A percentile compares a stretch with the other conserved stretches of the same genome.
Conservation (phyloP, 2,329 filamentous ascomycete species). For the Dactylellina cionopaga region DNA sequence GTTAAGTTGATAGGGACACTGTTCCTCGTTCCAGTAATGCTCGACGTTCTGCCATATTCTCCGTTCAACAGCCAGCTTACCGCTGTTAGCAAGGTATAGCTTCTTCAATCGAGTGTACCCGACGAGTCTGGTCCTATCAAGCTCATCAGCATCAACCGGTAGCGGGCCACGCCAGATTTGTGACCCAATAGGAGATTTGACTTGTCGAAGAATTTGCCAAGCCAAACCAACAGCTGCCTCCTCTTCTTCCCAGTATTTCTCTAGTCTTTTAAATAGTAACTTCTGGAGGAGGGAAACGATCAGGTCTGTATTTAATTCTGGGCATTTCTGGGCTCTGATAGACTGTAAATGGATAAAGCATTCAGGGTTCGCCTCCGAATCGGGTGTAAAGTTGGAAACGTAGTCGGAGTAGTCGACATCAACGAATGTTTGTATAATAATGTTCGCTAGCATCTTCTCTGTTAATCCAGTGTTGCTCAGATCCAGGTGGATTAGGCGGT, state of each 20-base stretch:
- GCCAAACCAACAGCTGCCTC: background rate
- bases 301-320: slow-evolving; percentile 6
- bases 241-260: slow-evolving; percentile 30
- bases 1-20: slow-evolving; percentile 37
- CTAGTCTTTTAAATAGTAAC: slow-evolving; percentile 28
- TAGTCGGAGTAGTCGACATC: slow-evolving; percentile 5
- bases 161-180: slow-evolving; percentile 35
- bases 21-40: background rate
- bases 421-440: slow-evolving; percentile 39
- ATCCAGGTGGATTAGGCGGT: slow-evolving; percentile 31
- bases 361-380: slow-evolving; percentile 21
- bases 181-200: slow-evolving; percentile 43
- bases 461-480: slow-evolving; percentile 40
- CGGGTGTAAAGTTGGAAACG: background rate
- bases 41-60: slow-evolving; percentile 27
- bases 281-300: slow-evolving; percentile 23
- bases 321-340: slow-evolving; percentile 35
- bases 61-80: slow-evolving; percentile 33
- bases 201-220: slow-evolving; percentile 12
- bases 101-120: slow-evolving; percentile 42
- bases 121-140: slow-evolving; percentile 32
- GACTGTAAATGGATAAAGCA: slow-evolving; percentile 31
- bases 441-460: slow-evolving; percentile 30
- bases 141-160: slow-evolving; percentile 14
- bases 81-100: slow-evolving; percentile 43